Evolutionary conservation across 2,329 filamentous ascomycete genomes (phyloP).

Genomic region (Xylaria sp.): DNA sequence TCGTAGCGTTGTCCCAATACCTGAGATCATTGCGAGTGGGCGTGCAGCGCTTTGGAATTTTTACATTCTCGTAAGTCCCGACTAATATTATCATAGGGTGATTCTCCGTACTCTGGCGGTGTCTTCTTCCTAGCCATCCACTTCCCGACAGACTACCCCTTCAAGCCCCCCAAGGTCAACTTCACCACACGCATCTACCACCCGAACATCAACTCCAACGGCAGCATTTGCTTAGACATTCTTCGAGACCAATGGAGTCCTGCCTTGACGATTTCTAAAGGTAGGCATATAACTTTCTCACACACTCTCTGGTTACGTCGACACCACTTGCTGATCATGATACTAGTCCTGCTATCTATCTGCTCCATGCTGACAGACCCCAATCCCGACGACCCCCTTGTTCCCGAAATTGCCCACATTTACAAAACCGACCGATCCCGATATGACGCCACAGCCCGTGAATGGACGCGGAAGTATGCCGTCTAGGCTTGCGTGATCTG

Average conservation of each 20-base stretch:
- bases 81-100: constrained; percentile 66
- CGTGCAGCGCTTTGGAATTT: neutral
- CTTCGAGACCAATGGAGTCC: constrained; percentile 99
- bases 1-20: neutral
- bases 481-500: constrained; percentile 66
- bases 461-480: constrained; percentile 99
- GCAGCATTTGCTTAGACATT: constrained; percentile 98
- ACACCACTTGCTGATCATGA: neutral
- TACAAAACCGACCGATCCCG: constrained; percentile 98
- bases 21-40: neutral
- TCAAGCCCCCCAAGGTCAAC: constrained; percentile 99
- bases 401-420: constrained; percentile 98
- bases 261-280: constrained; percentile 97
- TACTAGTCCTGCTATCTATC: constrained; percentile 91
- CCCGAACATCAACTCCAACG: constrained; percentile 99
- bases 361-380: constrained; percentile 99
- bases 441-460: constrained; percentile 95
- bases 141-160: constrained; percentile 99
- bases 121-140: constrained; percentile 99
- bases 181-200: constrained; percentile 99
- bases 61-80: constrained; percentile 12
- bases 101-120: constrained; percentile 97
- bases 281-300: constrained; percentile 59
- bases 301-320: neutral
- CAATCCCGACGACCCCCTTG: constrained; percentile 98